These are phyloP conservation scores for Acanthamoeba comandoni DNA, from an alignment of 208 protist genomes.

Conservation along the genomic window DNA sequence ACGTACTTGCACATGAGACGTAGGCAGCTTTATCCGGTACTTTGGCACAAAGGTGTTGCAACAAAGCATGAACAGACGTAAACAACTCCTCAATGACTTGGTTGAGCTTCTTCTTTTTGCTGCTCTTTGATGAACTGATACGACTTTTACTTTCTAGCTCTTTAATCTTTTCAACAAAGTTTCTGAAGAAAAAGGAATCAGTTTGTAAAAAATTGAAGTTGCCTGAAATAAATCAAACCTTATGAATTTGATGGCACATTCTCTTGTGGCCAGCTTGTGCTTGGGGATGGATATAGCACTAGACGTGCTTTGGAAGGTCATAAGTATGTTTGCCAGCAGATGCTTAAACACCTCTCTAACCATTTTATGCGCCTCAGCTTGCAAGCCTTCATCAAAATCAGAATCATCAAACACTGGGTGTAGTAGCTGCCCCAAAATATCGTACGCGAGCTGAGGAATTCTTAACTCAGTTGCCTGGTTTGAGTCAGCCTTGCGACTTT, in stretches of 20 bases:
- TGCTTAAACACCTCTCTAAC: slow-evolving; percentile 60
- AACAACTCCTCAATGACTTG: slow-evolving; percentile 33
- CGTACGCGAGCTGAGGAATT: slow-evolving; percentile 20
- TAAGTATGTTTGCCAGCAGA: slow-evolving; percentile 56
- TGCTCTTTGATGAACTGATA: neutral
- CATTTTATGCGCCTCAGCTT: slow-evolving; percentile 26
- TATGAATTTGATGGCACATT: slow-evolving; percentile 19
- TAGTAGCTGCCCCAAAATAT: slow-evolving; percentile 21
- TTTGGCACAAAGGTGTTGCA: slow-evolving; percentile 63
- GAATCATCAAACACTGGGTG: slow-evolving; percentile 25
- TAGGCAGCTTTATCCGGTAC: slow-evolving; percentile 68
- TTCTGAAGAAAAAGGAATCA: neutral
- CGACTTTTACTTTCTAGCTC: slow-evolving; percentile 21
- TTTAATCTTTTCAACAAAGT: slow-evolving; percentile 19
- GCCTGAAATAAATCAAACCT: neutral
- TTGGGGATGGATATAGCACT: neutral
- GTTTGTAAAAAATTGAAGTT: neutral
- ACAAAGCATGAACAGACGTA: slow-evolving; percentile 23
- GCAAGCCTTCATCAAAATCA: slow-evolving; percentile 31
- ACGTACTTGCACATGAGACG: slow-evolving; percentile 5
- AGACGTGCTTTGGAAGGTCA: neutral
- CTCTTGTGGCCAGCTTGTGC: slow-evolving; percentile 47
- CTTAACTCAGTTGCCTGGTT: neutral
- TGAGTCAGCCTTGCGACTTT: neutral
- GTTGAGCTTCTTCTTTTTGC: slow-evolving; percentile 40